phyloP scores from a whole-genome alignment of 306 rosid species.

The Clitoria ternatea region DNA sequence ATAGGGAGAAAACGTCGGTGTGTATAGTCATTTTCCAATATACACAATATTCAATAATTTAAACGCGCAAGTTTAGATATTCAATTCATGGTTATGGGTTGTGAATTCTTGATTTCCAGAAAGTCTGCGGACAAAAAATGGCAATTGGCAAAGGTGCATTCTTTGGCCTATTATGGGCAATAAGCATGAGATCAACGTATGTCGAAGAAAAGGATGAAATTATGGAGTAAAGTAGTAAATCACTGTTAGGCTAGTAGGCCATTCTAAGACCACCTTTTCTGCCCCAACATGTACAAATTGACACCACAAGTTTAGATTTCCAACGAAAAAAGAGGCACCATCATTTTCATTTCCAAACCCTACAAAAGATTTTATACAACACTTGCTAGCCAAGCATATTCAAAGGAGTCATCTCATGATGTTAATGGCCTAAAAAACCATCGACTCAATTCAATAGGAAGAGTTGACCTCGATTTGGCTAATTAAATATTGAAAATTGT shows the following conservation, averaged over 20 bases:
- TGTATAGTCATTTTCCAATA: neutral
- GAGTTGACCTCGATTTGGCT: neutral
- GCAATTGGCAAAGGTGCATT: neutral
- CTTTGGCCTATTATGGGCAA: slow-evolving; percentile 1
- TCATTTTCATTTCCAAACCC: slow-evolving; percentile 18
- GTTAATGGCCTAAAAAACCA: neutral
- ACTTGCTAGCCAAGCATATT: neutral
- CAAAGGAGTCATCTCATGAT: neutral
- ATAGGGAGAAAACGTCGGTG: neutral
- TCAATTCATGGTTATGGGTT: neutral
- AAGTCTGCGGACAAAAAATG: slow-evolving; percentile 23
- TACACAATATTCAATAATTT: neutral
- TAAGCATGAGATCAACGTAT: neutral
- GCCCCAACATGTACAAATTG: neutral
- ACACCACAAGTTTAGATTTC: slow-evolving; percentile 2
- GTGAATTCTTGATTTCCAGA: slow-evolving; percentile 13
- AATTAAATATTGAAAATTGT: neutral
- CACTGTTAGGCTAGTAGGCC: slow-evolving; percentile 12
- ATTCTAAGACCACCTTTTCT: neutral
- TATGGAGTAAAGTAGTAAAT: neutral
- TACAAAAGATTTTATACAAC: neutral
- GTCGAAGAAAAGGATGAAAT: neutral
- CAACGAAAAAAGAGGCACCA: neutral
- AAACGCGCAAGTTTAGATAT: neutral
- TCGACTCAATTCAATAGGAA: neutral